Evolutionary conservation across 345 rosid genomes (phyloP).

Genomic region (Citrus reticulata): DNA sequence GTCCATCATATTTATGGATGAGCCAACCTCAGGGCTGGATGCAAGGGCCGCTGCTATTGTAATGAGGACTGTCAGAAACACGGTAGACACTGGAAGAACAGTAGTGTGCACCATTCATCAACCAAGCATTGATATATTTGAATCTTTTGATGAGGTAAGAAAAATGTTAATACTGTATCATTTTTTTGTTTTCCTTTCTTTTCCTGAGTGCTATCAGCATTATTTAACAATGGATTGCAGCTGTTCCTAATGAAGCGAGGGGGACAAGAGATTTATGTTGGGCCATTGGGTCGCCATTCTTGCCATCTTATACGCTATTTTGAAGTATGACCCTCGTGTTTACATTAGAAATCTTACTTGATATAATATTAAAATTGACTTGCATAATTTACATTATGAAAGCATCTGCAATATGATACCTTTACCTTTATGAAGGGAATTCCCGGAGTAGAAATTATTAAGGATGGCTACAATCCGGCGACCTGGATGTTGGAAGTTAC

Average conservation of each 20-base stretch:
- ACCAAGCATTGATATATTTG: constrained; percentile 13
- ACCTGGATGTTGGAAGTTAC: constrained; percentile 90
- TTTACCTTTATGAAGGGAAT: constrained; percentile 29
- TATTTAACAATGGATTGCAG: neutral
- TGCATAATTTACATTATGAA: neutral
- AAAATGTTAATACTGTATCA: neutral
- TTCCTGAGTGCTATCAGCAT: neutral
- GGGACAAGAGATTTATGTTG: too few relatives aligned
- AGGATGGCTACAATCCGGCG: constrained; percentile 80
- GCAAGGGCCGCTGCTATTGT: too few relatives aligned
- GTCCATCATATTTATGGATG: too few relatives aligned
- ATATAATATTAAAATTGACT: neutral
- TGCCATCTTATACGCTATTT: constrained; percentile 54
- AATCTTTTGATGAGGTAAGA: constrained; percentile 48
- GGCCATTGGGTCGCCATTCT: constrained; percentile 10
- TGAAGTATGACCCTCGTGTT: constrained; percentile 38
- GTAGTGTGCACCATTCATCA: too few relatives aligned
- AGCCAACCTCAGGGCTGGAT: too few relatives aligned
- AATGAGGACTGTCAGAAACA: too few relatives aligned
- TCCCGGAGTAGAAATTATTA: constrained; percentile 56
- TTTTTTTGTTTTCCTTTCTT: neutral
- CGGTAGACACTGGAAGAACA: too few relatives aligned
- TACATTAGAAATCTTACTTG: neutral
- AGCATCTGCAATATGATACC: neutral
- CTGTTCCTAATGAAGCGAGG: too few relatives aligned